Evolutionary conservation across 2,329 filamentous ascomycete genomes (phyloP).

Genomic region (Botrytis fragariae): DNA sequence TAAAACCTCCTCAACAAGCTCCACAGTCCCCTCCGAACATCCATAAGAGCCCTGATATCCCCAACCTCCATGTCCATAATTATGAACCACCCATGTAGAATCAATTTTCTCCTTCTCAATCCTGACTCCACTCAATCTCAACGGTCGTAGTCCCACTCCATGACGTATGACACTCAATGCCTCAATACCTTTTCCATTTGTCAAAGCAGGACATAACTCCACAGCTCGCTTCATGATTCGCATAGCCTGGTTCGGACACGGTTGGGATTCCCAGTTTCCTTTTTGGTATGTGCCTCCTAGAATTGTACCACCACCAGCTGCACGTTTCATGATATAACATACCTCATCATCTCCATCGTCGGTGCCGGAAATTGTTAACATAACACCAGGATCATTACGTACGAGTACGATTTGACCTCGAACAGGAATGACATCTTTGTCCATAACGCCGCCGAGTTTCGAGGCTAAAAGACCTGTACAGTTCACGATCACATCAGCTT

Average conservation of each 20-base stretch:
- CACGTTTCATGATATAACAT: constrained; percentile 66
- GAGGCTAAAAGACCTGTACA: constrained; percentile 76
- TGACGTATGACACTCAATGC: constrained; percentile 63
- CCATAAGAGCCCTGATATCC: constrained; percentile 67
- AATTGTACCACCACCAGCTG: constrained; percentile 63
- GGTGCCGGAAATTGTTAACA: constrained; percentile 59
- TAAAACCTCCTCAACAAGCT: constrained; percentile 58
- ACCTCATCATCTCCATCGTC: constrained; percentile 64
- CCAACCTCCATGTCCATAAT: constrained; percentile 61
- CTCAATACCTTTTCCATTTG: constrained; percentile 58
- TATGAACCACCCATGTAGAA: constrained; percentile 56
- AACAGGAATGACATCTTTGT: constrained; percentile 68
- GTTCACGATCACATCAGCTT: constrained; percentile 74
- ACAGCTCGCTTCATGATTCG: constrained; percentile 67
- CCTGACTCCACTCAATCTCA: constrained; percentile 58
- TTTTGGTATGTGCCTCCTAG: constrained; percentile 67
- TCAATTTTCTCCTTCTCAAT: constrained; percentile 61
- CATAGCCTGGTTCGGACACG: constrained; percentile 60
- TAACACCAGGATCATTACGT: constrained; percentile 59
- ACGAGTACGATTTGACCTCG: constrained; percentile 76
- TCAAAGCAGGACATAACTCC: constrained; percentile 54
- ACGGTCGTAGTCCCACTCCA: constrained; percentile 63
- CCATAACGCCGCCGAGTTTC: constrained; percentile 77
- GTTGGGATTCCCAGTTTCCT: constrained; percentile 60
- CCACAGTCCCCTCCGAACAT: constrained; percentile 63